Evolutionary conservation across 306 rosid species (phyloP), one percentile per base, ranked within the genome.

Genomic region (Ormosia emarginata): DNA sequence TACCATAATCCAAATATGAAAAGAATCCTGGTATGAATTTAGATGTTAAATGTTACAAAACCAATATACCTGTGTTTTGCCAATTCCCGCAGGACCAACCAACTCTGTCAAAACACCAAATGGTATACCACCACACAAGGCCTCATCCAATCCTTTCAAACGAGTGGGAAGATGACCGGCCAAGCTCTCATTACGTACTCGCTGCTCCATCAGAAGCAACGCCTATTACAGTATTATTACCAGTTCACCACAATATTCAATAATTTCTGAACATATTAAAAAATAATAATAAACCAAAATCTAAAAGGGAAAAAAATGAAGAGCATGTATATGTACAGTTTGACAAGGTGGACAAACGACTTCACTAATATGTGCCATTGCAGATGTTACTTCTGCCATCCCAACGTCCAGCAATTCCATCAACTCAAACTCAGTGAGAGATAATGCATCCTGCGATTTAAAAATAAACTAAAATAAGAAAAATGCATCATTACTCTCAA

Each of bases 51-150:
- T 49, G 72, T 18, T 43, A 29, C 44, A 62, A 69, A 74, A 17
- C 46, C 56, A 57, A 41, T 13, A 66, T 74, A 89, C 98, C 87
- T 95, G 98, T 32, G 99, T 95, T 87, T 95, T 93, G 41, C 97
- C 99, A 64, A 93, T 89, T 79, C 98, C 98, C 41, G 99, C 92
- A 15, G 99, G 98, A 81, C 98, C 99, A 83, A 95, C 99, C 71
- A 93, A 92, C 90, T 95, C 99, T 0, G 99, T 95, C 82, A 95
- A 72, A 82, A 90, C 95, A 82, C 98, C 98, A 64, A 93, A 93
- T 0, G 99, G 99, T 57, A 93, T 72, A 32, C 99, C 98, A 53
- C 99, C 99, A 12, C 88, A 89, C 70, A 95, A 89, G 67, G 98
- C 97, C 44, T 89, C 90, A 75, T 95, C 99, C 81, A 95, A 81